Evolutionary conservation across 2,329 filamentous ascomycete genomes (phyloP), one percentile per base, ranked within the genome.

Genomic region (Thermomyces lanuginosus): DNA sequence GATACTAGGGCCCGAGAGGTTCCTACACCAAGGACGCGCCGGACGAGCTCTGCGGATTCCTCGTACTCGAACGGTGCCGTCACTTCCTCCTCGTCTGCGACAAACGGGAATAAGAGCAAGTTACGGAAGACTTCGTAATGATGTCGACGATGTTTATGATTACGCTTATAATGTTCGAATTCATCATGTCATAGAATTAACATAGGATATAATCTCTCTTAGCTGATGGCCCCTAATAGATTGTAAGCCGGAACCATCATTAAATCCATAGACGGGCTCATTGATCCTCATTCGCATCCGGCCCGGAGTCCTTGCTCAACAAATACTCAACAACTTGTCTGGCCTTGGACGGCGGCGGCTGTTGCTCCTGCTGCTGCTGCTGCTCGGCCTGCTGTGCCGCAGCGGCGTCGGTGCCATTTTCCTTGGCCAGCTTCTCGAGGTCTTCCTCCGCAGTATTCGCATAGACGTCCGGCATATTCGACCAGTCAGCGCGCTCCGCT

Each of bases 1-100:
- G 79, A 95, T 48, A 86, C 86, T 64, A 79, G 73, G 26, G 86
- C 92, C 14, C 63, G 69, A 37, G 70, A 72, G 40, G 59, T 69
- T 24, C n/a, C n/a, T n/a, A n/a, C n/a, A n/a, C n/a, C n/a, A n/a
- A n/a, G n/a, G n/a, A n/a, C n/a, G n/a, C n/a, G n/a, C n/a, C n/a
- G n/a, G n/a, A 36, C 49, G 19, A 10, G 36, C n/a, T 22, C 22
- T 3, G 10, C 26, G n/a, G 42, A 40, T 24, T 39, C 36, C 4
- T 45, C 39, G 11, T 42, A 37, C 16, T 41, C 42, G 3, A 38
- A 35, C 8, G 31, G 30, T 13, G 12, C 20, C 10, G 10, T 19
- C 23, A 16, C 18, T 16, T 24, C 20, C n/a, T 32, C 29, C 3
- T 28, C 26, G 4, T 28, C 30, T n/a, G n/a, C n/a, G n/a, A n/a